Percentiles rank a stretch among this genome's conserved stretches.
Conservation (phyloP, 1,284 basidiomycete genomes). For the Gastroboletus turbinatus region DNA sequence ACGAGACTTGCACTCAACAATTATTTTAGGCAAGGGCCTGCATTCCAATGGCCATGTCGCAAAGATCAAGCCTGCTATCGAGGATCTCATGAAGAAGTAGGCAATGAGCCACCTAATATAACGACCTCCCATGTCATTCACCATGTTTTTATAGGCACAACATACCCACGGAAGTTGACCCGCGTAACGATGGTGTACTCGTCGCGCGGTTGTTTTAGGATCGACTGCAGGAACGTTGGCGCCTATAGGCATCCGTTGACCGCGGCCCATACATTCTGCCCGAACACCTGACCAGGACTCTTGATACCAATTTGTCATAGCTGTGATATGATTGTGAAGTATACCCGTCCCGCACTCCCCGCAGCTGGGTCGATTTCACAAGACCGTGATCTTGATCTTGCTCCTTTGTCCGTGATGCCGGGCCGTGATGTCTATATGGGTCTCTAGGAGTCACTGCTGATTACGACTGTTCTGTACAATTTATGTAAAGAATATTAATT, state of each 20-base stretch:
- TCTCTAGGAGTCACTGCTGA: not conserved
- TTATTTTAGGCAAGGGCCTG: slow-evolving; percentile 67
- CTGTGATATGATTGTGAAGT: not conserved
- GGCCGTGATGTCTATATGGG: not conserved
- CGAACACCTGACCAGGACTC: not conserved
- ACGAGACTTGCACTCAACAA: not conserved
- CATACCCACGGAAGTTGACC: slow-evolving; percentile 61
- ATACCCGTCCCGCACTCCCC: not conserved
- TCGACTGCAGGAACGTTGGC: not conserved
- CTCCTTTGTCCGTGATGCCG: not conserved
- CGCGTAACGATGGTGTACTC: slow-evolving; percentile 82
- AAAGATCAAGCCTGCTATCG: slow-evolving; percentile 93
- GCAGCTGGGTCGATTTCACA: not conserved
- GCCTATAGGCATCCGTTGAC: not conserved
- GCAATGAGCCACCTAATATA: slow-evolving; percentile 15
- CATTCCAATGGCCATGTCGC: slow-evolving; percentile 81
- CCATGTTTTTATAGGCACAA: slow-evolving; percentile 15
- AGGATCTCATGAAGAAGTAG: slow-evolving; percentile 81
- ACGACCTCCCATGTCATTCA: not conserved
- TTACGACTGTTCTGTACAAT: slow-evolving; percentile 1
- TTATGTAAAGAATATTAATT: not conserved
- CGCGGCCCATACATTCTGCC: not conserved
- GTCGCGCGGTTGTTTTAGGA: slow-evolving; percentile 66
- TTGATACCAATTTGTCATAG: slow-evolving; percentile 3
- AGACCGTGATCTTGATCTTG: not conserved